Evolutionary conservation across 768 basidiomycete species (phyloP).

Genomic region (Cystofilobasidium macerans): DNA sequence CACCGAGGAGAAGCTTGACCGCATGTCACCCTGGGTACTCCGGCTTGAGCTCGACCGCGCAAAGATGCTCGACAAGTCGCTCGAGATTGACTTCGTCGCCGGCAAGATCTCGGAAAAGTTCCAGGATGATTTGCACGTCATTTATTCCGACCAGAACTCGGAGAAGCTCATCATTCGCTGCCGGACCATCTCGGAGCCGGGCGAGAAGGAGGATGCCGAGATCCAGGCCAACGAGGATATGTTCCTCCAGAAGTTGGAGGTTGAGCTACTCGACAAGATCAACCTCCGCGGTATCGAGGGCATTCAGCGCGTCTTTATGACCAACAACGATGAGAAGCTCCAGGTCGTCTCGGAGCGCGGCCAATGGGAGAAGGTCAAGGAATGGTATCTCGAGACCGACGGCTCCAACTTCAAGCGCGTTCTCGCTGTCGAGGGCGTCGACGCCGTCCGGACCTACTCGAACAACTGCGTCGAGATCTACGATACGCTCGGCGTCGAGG

Average conservation of each 20-base stretch:
- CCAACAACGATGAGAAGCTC: slow-evolving; percentile 59
- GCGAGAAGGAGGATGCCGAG: slow-evolving; percentile 57
- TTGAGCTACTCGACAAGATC: slow-evolving; percentile 91
- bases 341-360: slow-evolving; percentile 51
- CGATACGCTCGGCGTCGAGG: slow-evolving; percentile 91
- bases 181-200: slow-evolving; percentile 66
- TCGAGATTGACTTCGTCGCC: slow-evolving; percentile 89
- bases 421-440: slow-evolving; percentile 89
- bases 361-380: slow-evolving; percentile 46
- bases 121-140: slow-evolving; percentile 90
- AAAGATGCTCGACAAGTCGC: slow-evolving; percentile 94
- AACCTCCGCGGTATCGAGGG: slow-evolving; percentile 83
- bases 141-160: slow-evolving; percentile 97
- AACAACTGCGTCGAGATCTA: slow-evolving; percentile 95
- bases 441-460: slow-evolving; percentile 83
- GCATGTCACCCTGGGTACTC: slow-evolving; percentile 93
- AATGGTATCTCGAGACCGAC: slow-evolving; percentile 97
- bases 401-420: slow-evolving; percentile 92
- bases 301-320: slow-evolving; percentile 86
- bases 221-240: slow-evolving; percentile 72
- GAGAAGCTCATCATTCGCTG: slow-evolving; percentile 95
- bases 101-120: slow-evolving; percentile 87
- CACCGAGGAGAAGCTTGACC: slow-evolving; percentile 74
- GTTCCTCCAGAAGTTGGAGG: slow-evolving; percentile 90
- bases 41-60: slow-evolving; percentile 93